These are phyloP conservation scores for Royoungia palumana DNA, from an alignment of 768 basidiomycete genomes.

Conservation along the genomic window DNA sequence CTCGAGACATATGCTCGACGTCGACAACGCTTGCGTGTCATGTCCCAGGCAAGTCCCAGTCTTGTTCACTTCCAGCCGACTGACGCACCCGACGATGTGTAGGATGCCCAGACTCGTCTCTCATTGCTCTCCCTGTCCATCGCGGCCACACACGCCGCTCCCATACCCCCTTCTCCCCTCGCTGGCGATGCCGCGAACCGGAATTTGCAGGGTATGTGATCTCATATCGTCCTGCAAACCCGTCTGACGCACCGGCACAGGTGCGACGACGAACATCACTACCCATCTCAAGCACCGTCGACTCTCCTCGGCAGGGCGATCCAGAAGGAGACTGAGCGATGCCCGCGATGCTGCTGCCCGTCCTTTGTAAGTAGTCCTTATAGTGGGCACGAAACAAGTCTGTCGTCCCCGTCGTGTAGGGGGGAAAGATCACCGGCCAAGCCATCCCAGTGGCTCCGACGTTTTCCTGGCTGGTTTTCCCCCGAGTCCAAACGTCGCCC, in stretches of 20 bases:
- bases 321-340: conserved; percentile 70
- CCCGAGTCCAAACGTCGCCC: not conserved
- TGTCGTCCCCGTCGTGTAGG: too few relatives aligned
- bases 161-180: conserved; percentile 39
- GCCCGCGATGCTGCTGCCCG: conserved; percentile 74
- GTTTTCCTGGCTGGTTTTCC: not conserved
- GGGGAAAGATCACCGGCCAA: too few relatives aligned
- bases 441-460: too few relatives aligned
- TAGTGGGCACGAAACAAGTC: too few relatives aligned
- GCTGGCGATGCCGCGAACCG: conserved; percentile 6
- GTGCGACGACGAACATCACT: conserved; percentile 27
- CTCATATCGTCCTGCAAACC: conserved; percentile 6
- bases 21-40: not conserved
- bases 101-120: conserved; percentile 4
- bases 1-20: too few relatives aligned
- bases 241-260: not conserved
- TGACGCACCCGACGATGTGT: not conserved
- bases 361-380: conserved; percentile 56
- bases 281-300: conserved; percentile 54
- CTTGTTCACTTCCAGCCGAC: not conserved
- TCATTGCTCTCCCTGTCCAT: conserved; percentile 71
- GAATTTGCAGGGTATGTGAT: conserved; percentile 17
- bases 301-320: conserved; percentile 66
- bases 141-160: conserved; percentile 49
- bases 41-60: not conserved